A percentile compares a stretch with the other conserved stretches of the same genome.
Evolutionary conservation across 2,329 filamentous ascomycete genomes (phyloP).

Genomic region (Stachybotrys chartarum): DNA sequence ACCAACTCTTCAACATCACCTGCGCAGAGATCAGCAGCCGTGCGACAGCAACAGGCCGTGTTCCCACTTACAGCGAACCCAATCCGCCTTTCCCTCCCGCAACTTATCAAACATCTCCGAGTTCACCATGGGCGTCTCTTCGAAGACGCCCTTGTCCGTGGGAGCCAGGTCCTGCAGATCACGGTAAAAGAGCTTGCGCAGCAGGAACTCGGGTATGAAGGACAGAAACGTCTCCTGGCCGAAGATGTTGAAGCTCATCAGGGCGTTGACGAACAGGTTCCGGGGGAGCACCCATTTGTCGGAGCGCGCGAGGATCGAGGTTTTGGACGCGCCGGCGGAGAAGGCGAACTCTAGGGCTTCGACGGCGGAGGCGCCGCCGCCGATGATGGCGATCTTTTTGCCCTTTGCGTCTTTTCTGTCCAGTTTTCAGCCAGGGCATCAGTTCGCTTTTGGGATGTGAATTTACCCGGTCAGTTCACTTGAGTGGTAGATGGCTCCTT

Average conservation of each 20-base stretch:
- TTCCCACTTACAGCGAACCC: conserved; percentile 55
- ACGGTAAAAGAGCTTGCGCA: conserved; percentile 75
- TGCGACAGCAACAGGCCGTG: too few relatives aligned
- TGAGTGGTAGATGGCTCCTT: conserved; percentile 68
- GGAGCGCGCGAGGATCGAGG: conserved; percentile 66
- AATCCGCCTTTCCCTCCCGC: conserved; percentile 63
- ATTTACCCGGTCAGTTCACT: conserved; percentile 58
- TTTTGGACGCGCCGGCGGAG: conserved; percentile 56
- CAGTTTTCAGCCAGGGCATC: conserved; percentile 10
- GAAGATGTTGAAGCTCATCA: conserved; percentile 72
- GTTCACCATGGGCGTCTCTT: conserved; percentile 82
- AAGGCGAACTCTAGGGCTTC: conserved; percentile 77
- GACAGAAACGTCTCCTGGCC: conserved; percentile 70
- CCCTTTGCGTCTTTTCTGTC: conserved; percentile 57
- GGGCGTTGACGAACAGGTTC: conserved; percentile 64
- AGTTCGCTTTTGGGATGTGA: not conserved
- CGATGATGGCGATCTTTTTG: conserved; percentile 71
- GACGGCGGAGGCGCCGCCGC: conserved; percentile 73
- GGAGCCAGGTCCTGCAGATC: conserved; percentile 71
- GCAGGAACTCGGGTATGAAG: conserved; percentile 69
- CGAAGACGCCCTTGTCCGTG: conserved; percentile 66
- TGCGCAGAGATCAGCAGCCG: too few relatives aligned
- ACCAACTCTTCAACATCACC: conserved; percentile 61
- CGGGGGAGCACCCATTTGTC: conserved; percentile 87
- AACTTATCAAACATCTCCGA: conserved; percentile 72